A percentile compares a stretch with the other conserved stretches of the same genome.
These are phyloP conservation scores for Pestalotiopsis sp. DNA, from an alignment of 2,329 filamentous ascomycete species.

Conservation along the genomic window DNA sequence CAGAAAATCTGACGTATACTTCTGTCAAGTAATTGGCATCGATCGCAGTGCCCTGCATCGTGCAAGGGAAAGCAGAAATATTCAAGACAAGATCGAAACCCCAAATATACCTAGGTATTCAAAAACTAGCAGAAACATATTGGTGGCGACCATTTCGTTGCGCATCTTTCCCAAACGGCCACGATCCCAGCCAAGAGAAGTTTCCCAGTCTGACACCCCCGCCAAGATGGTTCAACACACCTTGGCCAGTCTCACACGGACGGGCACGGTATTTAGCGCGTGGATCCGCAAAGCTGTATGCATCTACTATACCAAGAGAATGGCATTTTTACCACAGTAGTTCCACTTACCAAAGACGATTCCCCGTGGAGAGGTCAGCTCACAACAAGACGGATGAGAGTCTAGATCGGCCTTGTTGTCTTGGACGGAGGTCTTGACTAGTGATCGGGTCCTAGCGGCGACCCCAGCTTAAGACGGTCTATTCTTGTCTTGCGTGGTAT, in stretches of 20 bases:
- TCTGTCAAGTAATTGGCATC: too few species aligned
- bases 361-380: slow-evolving; percentile 7
- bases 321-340: neutral
- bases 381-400: neutral
- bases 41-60: too few species aligned
- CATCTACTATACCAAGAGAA: neutral
- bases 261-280: neutral
- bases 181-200: neutral
- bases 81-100: too few species aligned
- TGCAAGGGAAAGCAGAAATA: too few species aligned
- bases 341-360: slow-evolving; percentile 3
- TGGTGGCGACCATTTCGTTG: neutral
- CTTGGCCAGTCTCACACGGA: slow-evolving; percentile 10
- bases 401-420: neutral
- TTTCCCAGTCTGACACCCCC: neutral
- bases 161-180: neutral
- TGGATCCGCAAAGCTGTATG: neutral
- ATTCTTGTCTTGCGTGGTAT: neutral
- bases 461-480: neutral
- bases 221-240: slow-evolving; percentile 6
- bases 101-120: too few species aligned
- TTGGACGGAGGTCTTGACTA: neutral
- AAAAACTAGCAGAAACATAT: neutral
- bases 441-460: neutral
- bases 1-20: too few species aligned